These are phyloP conservation scores for Scheffersomyces insectosa DNA, from an alignment of 1,139 yeast genomes.

Conservation along the genomic window DNA sequence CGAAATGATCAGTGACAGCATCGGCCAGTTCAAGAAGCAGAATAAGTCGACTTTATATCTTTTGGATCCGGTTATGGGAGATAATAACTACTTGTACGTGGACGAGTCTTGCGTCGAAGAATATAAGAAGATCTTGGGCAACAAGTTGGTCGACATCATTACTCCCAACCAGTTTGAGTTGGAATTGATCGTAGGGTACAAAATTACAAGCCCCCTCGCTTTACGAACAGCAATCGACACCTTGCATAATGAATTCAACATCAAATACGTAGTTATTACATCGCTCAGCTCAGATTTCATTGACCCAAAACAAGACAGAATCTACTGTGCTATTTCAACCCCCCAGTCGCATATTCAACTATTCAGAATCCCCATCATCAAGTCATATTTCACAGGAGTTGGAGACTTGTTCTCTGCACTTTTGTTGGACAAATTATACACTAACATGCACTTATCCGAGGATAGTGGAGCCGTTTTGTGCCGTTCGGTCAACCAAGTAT, in stretches of 20 bases:
- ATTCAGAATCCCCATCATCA: constrained; percentile 47
- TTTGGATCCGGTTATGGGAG: constrained; percentile 94
- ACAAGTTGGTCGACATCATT: constrained; percentile 59
- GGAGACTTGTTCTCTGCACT: constrained; percentile 90
- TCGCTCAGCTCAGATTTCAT: constrained; percentile 32
- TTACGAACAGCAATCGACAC: constrained; percentile 47
- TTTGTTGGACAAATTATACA: constrained; percentile 58
- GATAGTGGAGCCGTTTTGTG: constrained; percentile 15
- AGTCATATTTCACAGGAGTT: constrained; percentile 85
- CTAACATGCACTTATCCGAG: constrained; percentile 15
- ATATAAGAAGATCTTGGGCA: constrained; percentile 56
- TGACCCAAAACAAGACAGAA: constrained; percentile 11
- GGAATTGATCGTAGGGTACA: constrained; percentile 63
- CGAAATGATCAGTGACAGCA: constrained; percentile 14
- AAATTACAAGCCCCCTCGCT: constrained; percentile 40
- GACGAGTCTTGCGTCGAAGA: constrained; percentile 65
- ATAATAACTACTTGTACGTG: constrained; percentile 81
- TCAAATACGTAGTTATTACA: constrained; percentile 70
- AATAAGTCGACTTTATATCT: constrained; percentile 48
- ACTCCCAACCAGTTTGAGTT: constrained; percentile 94
- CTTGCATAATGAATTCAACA: constrained; percentile 52
- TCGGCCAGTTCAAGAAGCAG: constrained; percentile 10
- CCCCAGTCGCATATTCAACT: constrained; percentile 1
- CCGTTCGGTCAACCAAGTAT: constrained; percentile 47
- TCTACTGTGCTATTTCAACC: constrained; percentile 60